Evolutionary conservation across 192 early-diverging fungal genomes (phyloP).

Genomic region (Pecoramyces ruminantium): DNA sequence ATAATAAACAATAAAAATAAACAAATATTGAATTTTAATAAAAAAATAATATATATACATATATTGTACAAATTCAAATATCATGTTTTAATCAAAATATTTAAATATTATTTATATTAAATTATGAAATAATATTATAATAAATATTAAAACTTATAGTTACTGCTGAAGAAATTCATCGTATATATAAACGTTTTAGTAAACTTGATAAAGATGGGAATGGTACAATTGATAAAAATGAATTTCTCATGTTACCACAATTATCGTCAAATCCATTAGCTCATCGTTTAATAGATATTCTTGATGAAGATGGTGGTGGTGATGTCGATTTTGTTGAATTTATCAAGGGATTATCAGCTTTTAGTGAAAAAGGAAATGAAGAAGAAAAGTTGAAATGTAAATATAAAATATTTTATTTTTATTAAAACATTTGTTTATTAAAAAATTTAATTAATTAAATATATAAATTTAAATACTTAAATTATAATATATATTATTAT

Average conservation of each 20-base stretch:
- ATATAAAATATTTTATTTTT: constrained; percentile 6
- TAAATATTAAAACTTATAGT: constrained; percentile 16
- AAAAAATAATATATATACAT: too few species aligned
- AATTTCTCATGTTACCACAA: constrained; percentile 91
- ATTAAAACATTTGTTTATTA: too few species aligned
- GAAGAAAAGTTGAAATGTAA: constrained; percentile 86
- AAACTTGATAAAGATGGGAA: constrained; percentile 84
- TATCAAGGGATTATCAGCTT: constrained; percentile 82
- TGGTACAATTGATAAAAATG: constrained; percentile 93
- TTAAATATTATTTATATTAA: too few species aligned
- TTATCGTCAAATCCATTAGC: constrained; percentile 96
- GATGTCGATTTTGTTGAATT: constrained; percentile 99
- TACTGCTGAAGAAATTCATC: constrained; percentile 84
- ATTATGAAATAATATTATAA: too few species aligned
- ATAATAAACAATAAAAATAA: too few species aligned
- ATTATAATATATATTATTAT: too few species aligned
- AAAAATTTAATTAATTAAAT: too few species aligned
- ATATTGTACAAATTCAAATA: too few species aligned
- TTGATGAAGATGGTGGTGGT: constrained; percentile 94
- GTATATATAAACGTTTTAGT: constrained; percentile 94
- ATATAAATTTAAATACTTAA: too few species aligned
- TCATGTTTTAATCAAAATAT: too few species aligned
- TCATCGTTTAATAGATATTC: constrained; percentile 84
- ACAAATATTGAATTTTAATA: too few species aligned
- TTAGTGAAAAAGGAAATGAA: constrained; percentile 86